phyloP scores from a whole-genome alignment of 2,329 filamentous ascomycete genomes.

The Colletotrichum sp. region DNA sequence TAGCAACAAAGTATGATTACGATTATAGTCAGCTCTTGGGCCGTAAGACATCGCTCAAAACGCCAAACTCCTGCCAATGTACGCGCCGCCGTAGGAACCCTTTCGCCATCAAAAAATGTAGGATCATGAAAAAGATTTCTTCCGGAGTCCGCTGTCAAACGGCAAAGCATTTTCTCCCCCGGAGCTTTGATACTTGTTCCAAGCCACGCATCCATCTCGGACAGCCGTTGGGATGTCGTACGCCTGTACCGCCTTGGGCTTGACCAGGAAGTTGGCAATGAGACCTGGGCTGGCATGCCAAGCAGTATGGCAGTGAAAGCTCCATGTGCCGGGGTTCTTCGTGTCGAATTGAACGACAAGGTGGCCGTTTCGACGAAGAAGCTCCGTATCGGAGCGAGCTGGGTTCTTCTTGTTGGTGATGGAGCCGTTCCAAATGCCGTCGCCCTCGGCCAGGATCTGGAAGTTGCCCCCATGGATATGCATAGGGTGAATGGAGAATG shows the following conservation, averaged over 20 bases:
- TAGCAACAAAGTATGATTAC: neutral
- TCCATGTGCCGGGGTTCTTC: conserved; percentile 50
- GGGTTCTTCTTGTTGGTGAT: conserved; percentile 8
- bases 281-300: conserved; percentile 43
- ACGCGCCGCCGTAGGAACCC: neutral
- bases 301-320: conserved; percentile 54
- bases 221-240: neutral
- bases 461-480: conserved; percentile 68
- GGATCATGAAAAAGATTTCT: neutral
- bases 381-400: conserved; percentile 4
- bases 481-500: conserved; percentile 65
- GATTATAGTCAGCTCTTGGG: neutral
- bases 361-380: conserved; percentile 26
- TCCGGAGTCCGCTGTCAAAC: conserved; percentile 10
- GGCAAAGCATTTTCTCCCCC: neutral
- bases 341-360: conserved; percentile 50
- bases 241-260: neutral
- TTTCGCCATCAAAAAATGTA: neutral
- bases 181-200: neutral
- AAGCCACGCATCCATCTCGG: neutral
- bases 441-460: conserved; percentile 48
- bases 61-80: neutral
- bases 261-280: conserved; percentile 8
- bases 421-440: conserved; percentile 27
- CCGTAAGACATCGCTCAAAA: neutral